These are phyloP conservation scores for Coemansia sp. DNA, from an alignment of 192 early-diverging fungal genomes.

Conservation along the genomic window DNA sequence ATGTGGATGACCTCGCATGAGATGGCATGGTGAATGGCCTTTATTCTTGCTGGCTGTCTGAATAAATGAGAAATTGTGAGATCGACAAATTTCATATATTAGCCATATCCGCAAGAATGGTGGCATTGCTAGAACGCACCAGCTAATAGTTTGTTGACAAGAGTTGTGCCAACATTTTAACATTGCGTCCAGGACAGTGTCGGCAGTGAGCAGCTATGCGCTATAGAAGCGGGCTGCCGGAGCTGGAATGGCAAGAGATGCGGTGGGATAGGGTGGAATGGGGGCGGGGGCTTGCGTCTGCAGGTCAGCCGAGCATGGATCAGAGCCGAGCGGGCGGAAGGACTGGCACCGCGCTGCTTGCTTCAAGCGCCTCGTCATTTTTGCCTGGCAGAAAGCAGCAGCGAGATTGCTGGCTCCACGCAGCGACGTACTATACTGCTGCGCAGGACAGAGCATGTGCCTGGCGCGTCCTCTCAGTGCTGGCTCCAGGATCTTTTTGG, in stretches of 20 bases:
- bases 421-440: constrained; percentile 11
- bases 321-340: constrained; percentile 10
- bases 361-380: not conserved
- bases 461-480: constrained; percentile 3
- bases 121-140: not conserved
- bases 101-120: not conserved
- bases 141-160: not conserved
- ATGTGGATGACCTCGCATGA: not conserved
- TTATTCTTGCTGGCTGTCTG: not conserved
- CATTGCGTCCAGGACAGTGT: not conserved
- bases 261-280: constrained; percentile 2
- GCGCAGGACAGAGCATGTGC: constrained; percentile 4
- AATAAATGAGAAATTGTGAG: constrained; percentile 1
- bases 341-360: not conserved
- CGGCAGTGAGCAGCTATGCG: not conserved
- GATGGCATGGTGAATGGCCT: no score
- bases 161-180: not conserved
- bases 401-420: not conserved
- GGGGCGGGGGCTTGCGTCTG: constrained; percentile 16
- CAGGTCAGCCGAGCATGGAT: constrained; percentile 21
- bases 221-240: constrained; percentile 3
- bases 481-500: not conserved
- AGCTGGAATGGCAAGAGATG: constrained; percentile 5
- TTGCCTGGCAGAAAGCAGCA: constrained; percentile 6
- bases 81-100: not conserved